Conservation (phyloP, 257 asterid genomes). For the Primulina eburnea region DNA sequence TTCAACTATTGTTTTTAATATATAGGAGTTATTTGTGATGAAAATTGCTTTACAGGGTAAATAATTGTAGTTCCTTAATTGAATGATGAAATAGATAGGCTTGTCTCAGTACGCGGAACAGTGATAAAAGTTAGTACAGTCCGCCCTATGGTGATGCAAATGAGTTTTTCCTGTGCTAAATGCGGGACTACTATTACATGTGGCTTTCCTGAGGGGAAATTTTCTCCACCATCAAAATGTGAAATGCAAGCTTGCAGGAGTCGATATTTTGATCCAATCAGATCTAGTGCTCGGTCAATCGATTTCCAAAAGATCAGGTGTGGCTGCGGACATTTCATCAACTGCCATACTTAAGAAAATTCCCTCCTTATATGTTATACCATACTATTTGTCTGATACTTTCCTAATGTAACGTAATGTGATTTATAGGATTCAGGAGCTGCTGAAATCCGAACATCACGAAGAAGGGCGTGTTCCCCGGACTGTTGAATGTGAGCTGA, state of each 20-base stretch:
- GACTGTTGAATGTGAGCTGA: conserved; percentile 92
- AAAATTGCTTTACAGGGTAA: conserved; percentile 24
- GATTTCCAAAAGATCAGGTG: conserved; percentile 98
- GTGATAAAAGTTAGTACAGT: conserved; percentile 87
- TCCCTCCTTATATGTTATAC: conserved; percentile 9
- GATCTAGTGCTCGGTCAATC: conserved; percentile 65
- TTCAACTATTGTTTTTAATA: conserved; percentile 8
- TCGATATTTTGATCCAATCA: conserved; percentile 62
- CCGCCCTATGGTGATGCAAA: conserved; percentile 78
- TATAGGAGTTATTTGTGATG: conserved; percentile 16
- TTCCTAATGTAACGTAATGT: conserved; percentile 1
- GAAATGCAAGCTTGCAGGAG: conserved; percentile 82
- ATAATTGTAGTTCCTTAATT: conserved; percentile 21
- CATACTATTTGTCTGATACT: conserved; percentile 5
- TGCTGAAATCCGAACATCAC: conserved; percentile 83
- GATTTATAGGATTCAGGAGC: conserved; percentile 74
- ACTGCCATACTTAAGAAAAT: conserved; percentile 6
- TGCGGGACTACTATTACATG: conserved; percentile 73
- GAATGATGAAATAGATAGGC: conserved; percentile 56
- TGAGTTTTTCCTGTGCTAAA: conserved; percentile 77
- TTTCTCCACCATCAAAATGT: conserved; percentile 79
- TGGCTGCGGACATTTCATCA: conserved; percentile 12
- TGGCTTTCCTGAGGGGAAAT: conserved; percentile 90
- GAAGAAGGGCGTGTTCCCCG: conserved; percentile 98
- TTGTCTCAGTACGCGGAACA: conserved; percentile 83